These are phyloP conservation scores for Citrus mangshanensis DNA, from an alignment of 345 rosid species.

Conservation along the genomic window DNA sequence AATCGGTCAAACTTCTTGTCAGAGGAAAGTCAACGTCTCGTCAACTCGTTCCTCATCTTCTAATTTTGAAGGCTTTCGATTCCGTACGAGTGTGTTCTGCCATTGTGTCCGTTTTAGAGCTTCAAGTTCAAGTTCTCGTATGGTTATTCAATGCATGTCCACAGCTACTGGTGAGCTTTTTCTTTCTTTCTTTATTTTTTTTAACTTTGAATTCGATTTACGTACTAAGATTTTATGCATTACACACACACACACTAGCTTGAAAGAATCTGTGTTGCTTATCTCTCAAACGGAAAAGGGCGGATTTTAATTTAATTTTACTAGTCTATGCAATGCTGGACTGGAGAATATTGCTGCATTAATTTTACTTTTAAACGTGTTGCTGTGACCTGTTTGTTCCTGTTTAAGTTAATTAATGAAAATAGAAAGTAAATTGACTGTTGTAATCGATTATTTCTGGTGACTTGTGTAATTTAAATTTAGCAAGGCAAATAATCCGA, in stretches of 20 bases:
- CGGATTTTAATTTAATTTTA: not conserved
- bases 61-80: slow-evolving; percentile 35
- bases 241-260: not conserved
- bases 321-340: slow-evolving; percentile 12
- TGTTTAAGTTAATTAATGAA: not conserved
- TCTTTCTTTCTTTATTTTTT: not conserved
- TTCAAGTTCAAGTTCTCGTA: slow-evolving; percentile 42
- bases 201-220: not conserved
- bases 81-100: slow-evolving; percentile 37
- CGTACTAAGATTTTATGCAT: not conserved
- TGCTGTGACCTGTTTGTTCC: not conserved
- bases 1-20: slow-evolving; percentile 39
- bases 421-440: not conserved
- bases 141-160: slow-evolving; percentile 66
- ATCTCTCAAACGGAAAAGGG: not conserved
- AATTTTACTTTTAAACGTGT: not conserved
- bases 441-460: no score
- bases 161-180: slow-evolving; percentile 41
- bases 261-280: not conserved
- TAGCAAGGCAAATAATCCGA: not conserved
- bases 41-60: slow-evolving; percentile 37
- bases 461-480: not conserved
- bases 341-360: not conserved
- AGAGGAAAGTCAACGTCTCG: slow-evolving; percentile 32
- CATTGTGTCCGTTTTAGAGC: slow-evolving; percentile 31